phyloP scores from a whole-genome alignment of 2,329 filamentous ascomycete genomes.

The Colletotrichum cuscutae region DNA sequence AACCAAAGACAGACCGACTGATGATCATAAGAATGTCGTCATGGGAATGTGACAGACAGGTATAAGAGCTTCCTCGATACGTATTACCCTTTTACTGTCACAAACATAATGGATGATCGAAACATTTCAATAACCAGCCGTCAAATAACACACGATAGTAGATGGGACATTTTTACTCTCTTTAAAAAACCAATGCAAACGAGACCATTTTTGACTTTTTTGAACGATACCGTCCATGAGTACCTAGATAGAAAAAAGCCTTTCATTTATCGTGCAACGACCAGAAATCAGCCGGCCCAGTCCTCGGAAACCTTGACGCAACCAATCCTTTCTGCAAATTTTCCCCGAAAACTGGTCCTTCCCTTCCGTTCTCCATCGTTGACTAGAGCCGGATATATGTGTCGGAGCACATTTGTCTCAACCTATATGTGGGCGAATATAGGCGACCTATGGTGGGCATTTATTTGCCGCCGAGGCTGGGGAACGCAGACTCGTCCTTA shows the following conservation, averaged over 20 bases:
- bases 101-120: too few relatives aligned
- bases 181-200: conserved; percentile 31
- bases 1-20: too few relatives aligned
- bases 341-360: conserved; percentile 35
- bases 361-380: conserved; percentile 32
- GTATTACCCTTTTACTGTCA: too few relatives aligned
- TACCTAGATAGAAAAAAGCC: conserved; percentile 36
- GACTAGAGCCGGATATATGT: conserved; percentile 34
- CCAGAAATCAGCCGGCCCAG: conserved; percentile 35
- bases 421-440: conserved; percentile 30
- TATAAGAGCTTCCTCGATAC: too few relatives aligned
- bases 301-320: conserved; percentile 34
- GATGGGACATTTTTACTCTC: background rate
- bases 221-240: conserved; percentile 35
- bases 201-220: conserved; percentile 36
- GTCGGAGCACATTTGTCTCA: conserved; percentile 30
- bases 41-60: too few relatives aligned
- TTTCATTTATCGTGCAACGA: conserved; percentile 36
- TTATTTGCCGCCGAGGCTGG: conserved; percentile 68
- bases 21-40: too few relatives aligned
- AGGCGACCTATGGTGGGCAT: conserved; percentile 32
- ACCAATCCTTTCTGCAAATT: conserved; percentile 32
- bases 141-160: background rate
- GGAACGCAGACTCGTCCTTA: conserved; percentile 68
- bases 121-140: background rate